Conservation (phyloP, 1,284 basidiomycete genomes). For the Apiotrichum brassicae region DNA sequence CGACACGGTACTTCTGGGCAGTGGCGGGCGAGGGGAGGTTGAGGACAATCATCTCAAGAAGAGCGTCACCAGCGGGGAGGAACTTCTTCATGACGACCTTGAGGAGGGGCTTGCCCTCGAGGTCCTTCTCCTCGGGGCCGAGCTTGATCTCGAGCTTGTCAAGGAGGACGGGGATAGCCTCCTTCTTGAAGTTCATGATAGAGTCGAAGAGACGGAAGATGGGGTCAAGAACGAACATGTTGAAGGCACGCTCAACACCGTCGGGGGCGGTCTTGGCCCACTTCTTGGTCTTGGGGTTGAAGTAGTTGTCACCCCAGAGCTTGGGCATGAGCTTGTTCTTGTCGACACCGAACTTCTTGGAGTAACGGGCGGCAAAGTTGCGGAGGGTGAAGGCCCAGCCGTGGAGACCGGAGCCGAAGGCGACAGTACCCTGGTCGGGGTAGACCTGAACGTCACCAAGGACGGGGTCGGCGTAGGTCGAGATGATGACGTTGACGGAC, state of each 20-base stretch:
- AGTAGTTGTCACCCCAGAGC: constrained; percentile 99
- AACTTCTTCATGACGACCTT: constrained; percentile 99
- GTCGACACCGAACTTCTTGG: constrained; percentile 99
- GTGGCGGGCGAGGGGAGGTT: constrained; percentile 95
- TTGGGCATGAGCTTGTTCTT: constrained; percentile 97
- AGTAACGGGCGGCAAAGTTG: constrained; percentile 91
- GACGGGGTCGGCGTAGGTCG: constrained; percentile 89
- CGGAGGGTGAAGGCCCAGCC: constrained; percentile 99
- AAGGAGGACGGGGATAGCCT: constrained; percentile 73
- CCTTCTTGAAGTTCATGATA: constrained; percentile 99
- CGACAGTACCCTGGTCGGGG: constrained; percentile 97
- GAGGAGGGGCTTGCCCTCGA: constrained; percentile 94
- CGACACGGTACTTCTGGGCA: constrained; percentile 96
- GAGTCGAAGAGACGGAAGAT: constrained; percentile 99
- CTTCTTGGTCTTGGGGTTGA: constrained; percentile 96
- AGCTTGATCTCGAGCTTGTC: constrained; percentile 97
- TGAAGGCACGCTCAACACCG: constrained; percentile 91
- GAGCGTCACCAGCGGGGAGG: constrained; percentile 96
- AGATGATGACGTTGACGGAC: constrained; percentile 97
- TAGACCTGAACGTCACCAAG: constrained; percentile 99
- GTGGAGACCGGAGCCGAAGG: constrained; percentile 98
- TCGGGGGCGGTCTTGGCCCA: constrained; percentile 82
- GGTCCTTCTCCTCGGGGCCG: constrained; percentile 80
- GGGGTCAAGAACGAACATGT: constrained; percentile 95
- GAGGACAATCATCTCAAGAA: constrained; percentile 99